phyloP scores from a whole-genome alignment of 306 rosid genomes.

The Quercus agrifolia region DNA sequence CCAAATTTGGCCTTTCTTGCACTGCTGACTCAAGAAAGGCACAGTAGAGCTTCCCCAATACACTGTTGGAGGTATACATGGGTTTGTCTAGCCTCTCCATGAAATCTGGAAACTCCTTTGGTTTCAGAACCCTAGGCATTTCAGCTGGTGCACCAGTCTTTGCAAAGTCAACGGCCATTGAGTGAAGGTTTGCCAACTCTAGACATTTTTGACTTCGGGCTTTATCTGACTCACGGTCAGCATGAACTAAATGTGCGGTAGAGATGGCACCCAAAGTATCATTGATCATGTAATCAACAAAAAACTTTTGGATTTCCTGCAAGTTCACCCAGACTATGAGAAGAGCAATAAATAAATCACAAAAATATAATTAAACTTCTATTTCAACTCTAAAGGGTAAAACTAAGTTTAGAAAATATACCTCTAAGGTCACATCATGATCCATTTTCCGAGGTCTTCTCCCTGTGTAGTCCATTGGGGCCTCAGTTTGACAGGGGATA shows the following conservation, averaged over 20 bases:
- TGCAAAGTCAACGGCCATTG: constrained; percentile 98
- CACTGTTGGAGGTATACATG: constrained; percentile 66
- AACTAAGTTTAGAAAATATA: constrained; percentile 20
- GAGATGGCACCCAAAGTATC: constrained; percentile 94
- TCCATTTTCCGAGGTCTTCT: constrained; percentile 86
- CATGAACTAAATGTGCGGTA: constrained; percentile 86
- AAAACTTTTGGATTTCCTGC: constrained; percentile 88
- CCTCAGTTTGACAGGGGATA: constrained; percentile 52
- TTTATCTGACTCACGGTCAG: constrained; percentile 73
- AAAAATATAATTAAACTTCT: background rate
- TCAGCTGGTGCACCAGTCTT: constrained; percentile 96
- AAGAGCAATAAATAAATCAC: constrained; percentile 13
- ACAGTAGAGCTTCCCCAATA: constrained; percentile 70
- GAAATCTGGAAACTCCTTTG: constrained; percentile 82
- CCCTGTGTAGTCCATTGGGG: constrained; percentile 83
- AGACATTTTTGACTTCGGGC: constrained; percentile 71
- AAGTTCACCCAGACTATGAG: constrained; percentile 3
- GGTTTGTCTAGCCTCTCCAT: constrained; percentile 81
- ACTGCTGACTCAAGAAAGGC: constrained; percentile 34
- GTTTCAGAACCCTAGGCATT: constrained; percentile 74
- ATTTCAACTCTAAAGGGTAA: background rate
- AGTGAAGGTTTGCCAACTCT: constrained; percentile 75
- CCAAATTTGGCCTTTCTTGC: constrained; percentile 31
- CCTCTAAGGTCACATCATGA: constrained; percentile 80
- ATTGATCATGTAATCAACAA: constrained; percentile 90